Evolutionary conservation across 2,329 filamentous ascomycete species (phyloP), one percentile per base, ranked within the genome.

Genomic region (Trichoderma guizhouense): DNA sequence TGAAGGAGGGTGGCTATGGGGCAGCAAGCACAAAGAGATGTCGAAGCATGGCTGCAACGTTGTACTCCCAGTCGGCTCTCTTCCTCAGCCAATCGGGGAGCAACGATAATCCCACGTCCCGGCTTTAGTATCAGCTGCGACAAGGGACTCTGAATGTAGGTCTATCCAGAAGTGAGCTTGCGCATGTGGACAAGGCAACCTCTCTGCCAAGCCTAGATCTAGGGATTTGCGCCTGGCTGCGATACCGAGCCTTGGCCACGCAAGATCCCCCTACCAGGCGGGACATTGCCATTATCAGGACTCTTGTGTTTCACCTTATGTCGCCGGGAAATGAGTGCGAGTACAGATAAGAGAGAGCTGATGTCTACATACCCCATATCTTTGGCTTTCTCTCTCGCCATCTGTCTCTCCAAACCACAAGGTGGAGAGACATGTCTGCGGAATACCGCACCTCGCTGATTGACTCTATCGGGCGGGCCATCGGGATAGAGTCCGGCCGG

Each of bases 11-110:
- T 69, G 34, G 65, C 26, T 15, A 47, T 30, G 55, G 21, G 36
- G 36, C 53, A 60, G 65, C 26, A 24, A 18, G 51, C 51, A 24
- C 64, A 61, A 60, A 26, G 15, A 68, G 36, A 69, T 43, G 55
- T 61, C 65, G 26, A 68, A 30, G 65, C 65, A 60, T 63, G 30
- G 30, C 67, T 69, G 67, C 67, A 69, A 69, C 67, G 67, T 69
- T 69, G 67, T 69, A 69, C 67, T 63, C 67, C 67, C 24, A 28
- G 58, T 28, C 30, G 57, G 39, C 28, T 55, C 39, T 39, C 39
- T n/a, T 24, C 39, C 28, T 53, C 14, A 55, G 58, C 67, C 67
- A 69, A 69, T 69, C 58, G 58, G 57, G 57, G 39, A 32, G 36
- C 58, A 62, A 36, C 67, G 67, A 69, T 63, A 53, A 36, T 69